phyloP scores from a whole-genome alignment of 441 rosid species.

The Kokia cookei region DNA sequence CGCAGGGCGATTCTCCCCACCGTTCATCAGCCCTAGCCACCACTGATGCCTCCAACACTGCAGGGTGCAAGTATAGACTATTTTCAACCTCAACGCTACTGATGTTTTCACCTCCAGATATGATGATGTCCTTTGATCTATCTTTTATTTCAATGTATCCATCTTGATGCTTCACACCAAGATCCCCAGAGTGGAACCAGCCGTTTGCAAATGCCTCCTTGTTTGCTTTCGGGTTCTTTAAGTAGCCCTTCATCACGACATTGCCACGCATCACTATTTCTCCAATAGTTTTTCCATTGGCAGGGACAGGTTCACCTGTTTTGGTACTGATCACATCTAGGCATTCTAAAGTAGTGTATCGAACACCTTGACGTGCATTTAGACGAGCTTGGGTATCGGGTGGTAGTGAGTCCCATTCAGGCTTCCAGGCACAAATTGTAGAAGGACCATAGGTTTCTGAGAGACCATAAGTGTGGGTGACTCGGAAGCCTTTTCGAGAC shows the following conservation, averaged over 20 bases:
- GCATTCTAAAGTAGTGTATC: constrained; percentile 61
- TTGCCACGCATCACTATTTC: constrained; percentile 86
- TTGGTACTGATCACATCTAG: constrained; percentile 63
- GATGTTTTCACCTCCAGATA: constrained; percentile 82
- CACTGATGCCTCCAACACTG: constrained; percentile 74
- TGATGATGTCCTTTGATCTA: constrained; percentile 56
- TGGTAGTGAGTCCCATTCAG: constrained; percentile 81
- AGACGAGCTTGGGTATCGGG: constrained; percentile 72
- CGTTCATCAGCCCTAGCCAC: constrained; percentile 80
- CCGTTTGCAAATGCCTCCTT: constrained; percentile 74
- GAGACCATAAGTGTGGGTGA: constrained; percentile 82
- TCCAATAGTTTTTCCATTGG: constrained; percentile 80
- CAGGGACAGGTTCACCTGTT: constrained; percentile 65
- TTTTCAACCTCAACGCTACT: constrained; percentile 86
- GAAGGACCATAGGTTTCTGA: constrained; percentile 91
- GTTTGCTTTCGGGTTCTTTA: constrained; percentile 76
- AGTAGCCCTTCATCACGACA: constrained; percentile 79
- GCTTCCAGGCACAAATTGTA: constrained; percentile 85
- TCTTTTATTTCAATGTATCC: constrained; percentile 82
- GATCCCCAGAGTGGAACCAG: constrained; percentile 86
- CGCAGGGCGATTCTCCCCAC: constrained; percentile 97
- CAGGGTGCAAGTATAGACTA: constrained; percentile 57
- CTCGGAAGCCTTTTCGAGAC: constrained; percentile 72
- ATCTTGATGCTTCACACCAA: constrained; percentile 85
- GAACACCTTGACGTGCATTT: constrained; percentile 90